phyloP scores from a whole-genome alignment of 441 rosid genomes.

The Erodium trifolium region DNA sequence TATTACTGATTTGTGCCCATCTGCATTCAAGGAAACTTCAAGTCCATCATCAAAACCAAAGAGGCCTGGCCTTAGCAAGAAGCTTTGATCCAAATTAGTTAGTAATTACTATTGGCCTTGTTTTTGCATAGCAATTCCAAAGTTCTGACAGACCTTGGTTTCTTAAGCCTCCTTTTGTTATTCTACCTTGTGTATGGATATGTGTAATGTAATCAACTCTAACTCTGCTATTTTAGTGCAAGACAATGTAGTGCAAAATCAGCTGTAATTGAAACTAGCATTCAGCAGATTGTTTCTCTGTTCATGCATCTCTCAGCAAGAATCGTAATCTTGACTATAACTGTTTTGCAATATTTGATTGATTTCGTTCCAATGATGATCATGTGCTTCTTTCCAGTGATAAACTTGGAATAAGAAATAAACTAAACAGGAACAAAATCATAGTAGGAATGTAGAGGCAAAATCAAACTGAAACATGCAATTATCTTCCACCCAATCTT shows the following conservation, averaged over 20 bases:
- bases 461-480: neutral
- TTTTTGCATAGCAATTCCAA: neutral
- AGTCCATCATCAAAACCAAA: constrained; percentile 40
- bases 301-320: neutral
- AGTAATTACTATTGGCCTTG: neutral
- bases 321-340: neutral
- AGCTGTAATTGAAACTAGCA: neutral
- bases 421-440: too few relatives aligned
- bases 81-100: constrained; percentile 19
- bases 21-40: constrained; percentile 72
- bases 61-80: constrained; percentile 30
- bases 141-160: neutral
- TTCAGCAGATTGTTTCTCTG: neutral
- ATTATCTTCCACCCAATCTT: neutral
- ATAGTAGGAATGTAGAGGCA: neutral
- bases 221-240: neutral
- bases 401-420: too few relatives aligned
- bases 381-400: too few relatives aligned
- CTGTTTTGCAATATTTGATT: neutral
- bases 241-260: neutral
- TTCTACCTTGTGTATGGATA: neutral
- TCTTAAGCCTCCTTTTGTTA: constrained; percentile 1
- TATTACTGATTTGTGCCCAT: constrained; percentile 59
- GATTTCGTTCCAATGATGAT: too few relatives aligned
- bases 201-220: neutral